Percentiles rank a stretch among this genome's conserved stretches.
phyloP scores from a whole-genome alignment of 192 early-diverging fungal species.

The Globomyces pollinis-pini region DNA sequence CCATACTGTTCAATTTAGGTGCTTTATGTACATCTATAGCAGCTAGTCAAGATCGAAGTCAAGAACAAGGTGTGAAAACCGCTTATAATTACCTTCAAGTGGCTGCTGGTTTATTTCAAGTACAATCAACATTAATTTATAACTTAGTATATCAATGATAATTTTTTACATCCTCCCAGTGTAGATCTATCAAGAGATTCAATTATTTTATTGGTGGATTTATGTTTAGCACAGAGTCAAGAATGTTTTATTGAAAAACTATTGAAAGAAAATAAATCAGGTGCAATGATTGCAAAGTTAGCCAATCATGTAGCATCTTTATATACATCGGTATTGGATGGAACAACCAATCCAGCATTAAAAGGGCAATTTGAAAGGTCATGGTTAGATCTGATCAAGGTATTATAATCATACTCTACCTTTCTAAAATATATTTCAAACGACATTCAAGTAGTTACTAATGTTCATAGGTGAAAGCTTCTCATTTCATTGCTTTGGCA shows the following conservation, averaged over 20 bases:
- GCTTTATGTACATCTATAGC: slow-evolving; percentile 63
- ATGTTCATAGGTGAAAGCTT: slow-evolving; percentile 69
- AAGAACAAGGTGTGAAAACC: slow-evolving; percentile 65
- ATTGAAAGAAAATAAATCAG: slow-evolving; percentile 79
- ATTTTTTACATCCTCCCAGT: slow-evolving; percentile 94
- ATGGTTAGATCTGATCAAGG: slow-evolving; percentile 76
- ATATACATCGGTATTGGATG: slow-evolving; percentile 72
- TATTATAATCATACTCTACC: too few relatives aligned
- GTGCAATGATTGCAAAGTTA: slow-evolving; percentile 81
- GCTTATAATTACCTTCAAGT: slow-evolving; percentile 89
- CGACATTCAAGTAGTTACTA: too few relatives aligned
- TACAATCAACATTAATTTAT: too few relatives aligned
- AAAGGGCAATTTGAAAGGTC: slow-evolving; percentile 68
- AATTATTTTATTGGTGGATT: slow-evolving; percentile 70
- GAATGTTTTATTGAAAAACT: slow-evolving; percentile 86
- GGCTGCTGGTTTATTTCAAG: slow-evolving; percentile 86
- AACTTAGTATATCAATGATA: slow-evolving; percentile 97
- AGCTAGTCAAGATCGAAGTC: slow-evolving; percentile 65
- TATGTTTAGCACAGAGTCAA: slow-evolving; percentile 94
- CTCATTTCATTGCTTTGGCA: slow-evolving; percentile 79
- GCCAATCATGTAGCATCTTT: slow-evolving; percentile 50
- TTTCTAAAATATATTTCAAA: not conserved
- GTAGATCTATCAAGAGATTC: slow-evolving; percentile 85
- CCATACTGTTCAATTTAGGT: slow-evolving; percentile 90
- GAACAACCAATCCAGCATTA: too few relatives aligned